Conservation (phyloP, 202 grass and related monocot species). For the Setaria viridis region DNA sequence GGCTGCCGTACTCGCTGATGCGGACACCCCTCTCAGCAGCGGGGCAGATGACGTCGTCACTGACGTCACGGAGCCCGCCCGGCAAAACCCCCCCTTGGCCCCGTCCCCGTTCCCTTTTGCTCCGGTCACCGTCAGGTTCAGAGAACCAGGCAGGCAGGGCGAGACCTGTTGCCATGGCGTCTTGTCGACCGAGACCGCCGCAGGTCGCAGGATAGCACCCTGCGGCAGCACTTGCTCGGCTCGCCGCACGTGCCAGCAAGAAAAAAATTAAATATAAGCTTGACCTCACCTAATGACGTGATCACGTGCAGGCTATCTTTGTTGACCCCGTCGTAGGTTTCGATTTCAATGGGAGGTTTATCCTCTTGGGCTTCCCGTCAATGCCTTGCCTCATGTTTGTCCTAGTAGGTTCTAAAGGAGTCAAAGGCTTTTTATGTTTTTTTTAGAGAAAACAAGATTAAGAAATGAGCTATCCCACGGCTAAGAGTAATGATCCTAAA, state of each 20-base stretch:
- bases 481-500: no score
- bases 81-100: not conserved
- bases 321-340: no score
- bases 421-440: not conserved
- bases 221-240: no score
- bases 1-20: not conserved
- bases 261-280: not conserved
- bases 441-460: not conserved
- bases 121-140: not conserved
- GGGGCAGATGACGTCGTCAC: slow-evolving; percentile 9
- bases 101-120: not conserved
- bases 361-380: not conserved
- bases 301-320: no score
- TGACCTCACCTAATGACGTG: not conserved
- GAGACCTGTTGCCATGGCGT: not conserved
- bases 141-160: not conserved
- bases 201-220: not conserved
- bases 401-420: not conserved
- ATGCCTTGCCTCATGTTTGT: not conserved
- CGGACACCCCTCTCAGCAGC: not conserved
- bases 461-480: no score
- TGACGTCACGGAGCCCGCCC: slow-evolving; percentile 9
- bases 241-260: not conserved
- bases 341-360: not conserved
- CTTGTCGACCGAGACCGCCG: no score